Evolutionary conservation across 164 flowering plant genomes (phyloP), one percentile per base, ranked within the genome.

Genomic region (Amborella trichopoda): DNA sequence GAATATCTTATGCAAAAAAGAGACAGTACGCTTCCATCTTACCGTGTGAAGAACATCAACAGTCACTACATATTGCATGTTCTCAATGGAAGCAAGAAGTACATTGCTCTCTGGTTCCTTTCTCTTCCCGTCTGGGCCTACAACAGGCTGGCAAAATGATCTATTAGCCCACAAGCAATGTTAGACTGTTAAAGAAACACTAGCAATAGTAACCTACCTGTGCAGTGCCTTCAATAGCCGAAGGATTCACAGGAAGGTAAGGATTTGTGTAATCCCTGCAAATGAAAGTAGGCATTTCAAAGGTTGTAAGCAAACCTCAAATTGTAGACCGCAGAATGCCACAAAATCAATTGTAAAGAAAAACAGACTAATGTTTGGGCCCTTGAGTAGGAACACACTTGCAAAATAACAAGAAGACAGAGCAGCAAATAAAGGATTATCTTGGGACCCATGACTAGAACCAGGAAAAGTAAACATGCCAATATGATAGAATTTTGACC

Each of bases 211-310:
- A 38, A 34, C 1, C 1, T 41, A 81, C 96, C 84, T 83, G 94
- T 53, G 58, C 17, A 22, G 63, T 58, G 33, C 85, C 94, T 25
- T 87, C 96, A 63, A 87, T 81, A 44, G 96, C 96, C 52, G 94
- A 75, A 28, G 83, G 75, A 60, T 81, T 79, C 41, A 87, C 96
- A 28, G 96, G 96, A 57, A 87, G 86, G 59, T 81, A 76, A 17
- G 91, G 96, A 63, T 87, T 83, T 49, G 96, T 87, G 49, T 87
- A 87, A 52, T 87, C 96, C 77, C 94, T 87, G 71, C 61, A 71
- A 46, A 23, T 23, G 50, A 28, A 18, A 20, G 25, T 2, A 48
- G 16, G n/a, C n/a, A n/a, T n/a, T n/a, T n/a, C n/a, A n/a, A n/a
- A n/a, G n/a, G n/a, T n/a, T n/a, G n/a, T n/a, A n/a, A n/a, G n/a